phyloP scores from a whole-genome alignment of 106 monocot genomes.

The Platanthera zijinensis region DNA sequence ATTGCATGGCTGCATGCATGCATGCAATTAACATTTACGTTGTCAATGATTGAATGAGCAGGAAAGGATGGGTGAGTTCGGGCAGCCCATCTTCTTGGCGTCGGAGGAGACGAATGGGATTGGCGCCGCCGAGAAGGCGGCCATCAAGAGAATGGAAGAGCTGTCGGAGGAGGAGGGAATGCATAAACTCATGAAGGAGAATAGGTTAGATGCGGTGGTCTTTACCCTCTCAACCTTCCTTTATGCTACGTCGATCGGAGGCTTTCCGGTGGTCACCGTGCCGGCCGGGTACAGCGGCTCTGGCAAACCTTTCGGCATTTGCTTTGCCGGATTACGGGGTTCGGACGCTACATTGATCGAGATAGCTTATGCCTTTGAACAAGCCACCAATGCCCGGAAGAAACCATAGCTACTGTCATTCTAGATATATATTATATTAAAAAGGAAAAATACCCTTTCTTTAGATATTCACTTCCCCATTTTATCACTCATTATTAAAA shows the following conservation, averaged over 20 bases:
- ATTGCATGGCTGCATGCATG: too few species aligned
- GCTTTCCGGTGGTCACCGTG: slow-evolving; percentile 30
- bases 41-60: neutral
- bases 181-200: slow-evolving; percentile 23
- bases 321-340: slow-evolving; percentile 31
- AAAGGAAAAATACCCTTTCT: too few species aligned
- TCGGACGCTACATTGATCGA: slow-evolving; percentile 16
- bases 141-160: slow-evolving; percentile 5
- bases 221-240: neutral
- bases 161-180: slow-evolving; percentile 20
- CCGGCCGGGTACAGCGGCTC: slow-evolving; percentile 23
- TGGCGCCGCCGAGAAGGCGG: slow-evolving; percentile 7
- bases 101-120: slow-evolving; percentile 22
- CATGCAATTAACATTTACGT: too few species aligned
- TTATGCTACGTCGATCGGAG: slow-evolving; percentile 19
- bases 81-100: slow-evolving; percentile 15
- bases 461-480: too few species aligned
- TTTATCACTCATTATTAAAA: too few species aligned
- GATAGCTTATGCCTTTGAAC: slow-evolving; percentile 26
- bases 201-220: slow-evolving; percentile 32
- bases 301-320: slow-evolving; percentile 27
- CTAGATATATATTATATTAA: too few species aligned
- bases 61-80: slow-evolving; percentile 20
- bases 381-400: slow-evolving; percentile 26
- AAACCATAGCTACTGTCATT: too few species aligned